Percentiles rank a stretch among this genome's conserved stretches.
phyloP scores from a whole-genome alignment of 2,329 filamentous ascomycete species.

The Zymoseptoria tritici region DNA sequence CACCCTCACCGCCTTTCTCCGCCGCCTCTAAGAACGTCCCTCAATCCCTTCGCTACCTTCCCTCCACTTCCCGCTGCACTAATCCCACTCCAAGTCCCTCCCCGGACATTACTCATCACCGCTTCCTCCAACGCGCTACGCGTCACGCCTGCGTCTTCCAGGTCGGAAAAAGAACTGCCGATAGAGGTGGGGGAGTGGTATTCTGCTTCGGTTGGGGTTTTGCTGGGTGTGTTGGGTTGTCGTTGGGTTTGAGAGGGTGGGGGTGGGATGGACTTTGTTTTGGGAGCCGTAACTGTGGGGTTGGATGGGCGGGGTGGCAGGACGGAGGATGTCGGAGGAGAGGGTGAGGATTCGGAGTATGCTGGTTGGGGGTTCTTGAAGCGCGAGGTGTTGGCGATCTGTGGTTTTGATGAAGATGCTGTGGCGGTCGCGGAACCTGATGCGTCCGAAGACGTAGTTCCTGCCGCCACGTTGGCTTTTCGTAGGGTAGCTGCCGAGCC shows the following conservation, averaged over 20 bases:
- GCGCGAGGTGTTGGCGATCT: neutral
- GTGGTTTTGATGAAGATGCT: neutral
- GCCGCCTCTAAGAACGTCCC: neutral
- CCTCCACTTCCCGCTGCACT: neutral
- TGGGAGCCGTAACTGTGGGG: slow-evolving; percentile 48
- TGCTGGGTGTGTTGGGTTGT: neutral
- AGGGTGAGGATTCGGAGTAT: slow-evolving; percentile 13
- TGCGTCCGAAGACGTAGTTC: slow-evolving; percentile 5
- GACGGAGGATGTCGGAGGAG: slow-evolving; percentile 37
- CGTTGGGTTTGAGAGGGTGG: neutral
- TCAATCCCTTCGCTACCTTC: neutral
- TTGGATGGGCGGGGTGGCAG: slow-evolving; percentile 58
- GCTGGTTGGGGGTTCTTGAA: neutral
- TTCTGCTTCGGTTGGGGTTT: neutral
- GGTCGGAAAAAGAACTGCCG: slow-evolving; percentile 79
- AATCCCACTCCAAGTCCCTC: neutral
- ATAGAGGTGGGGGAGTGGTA: slow-evolving; percentile 45
- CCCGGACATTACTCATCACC: slow-evolving; percentile 61
- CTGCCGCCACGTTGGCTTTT: neutral
- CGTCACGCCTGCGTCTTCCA: slow-evolving; percentile 75
- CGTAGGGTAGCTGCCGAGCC: neutral
- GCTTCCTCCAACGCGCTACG: slow-evolving; percentile 75
- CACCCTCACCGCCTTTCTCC: neutral
- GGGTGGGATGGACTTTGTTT: neutral
- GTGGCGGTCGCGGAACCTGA: slow-evolving; percentile 9